These are phyloP conservation scores for Dorcoceras hygrometricum DNA, from an alignment of 257 asterid species.

Conservation along the genomic window DNA sequence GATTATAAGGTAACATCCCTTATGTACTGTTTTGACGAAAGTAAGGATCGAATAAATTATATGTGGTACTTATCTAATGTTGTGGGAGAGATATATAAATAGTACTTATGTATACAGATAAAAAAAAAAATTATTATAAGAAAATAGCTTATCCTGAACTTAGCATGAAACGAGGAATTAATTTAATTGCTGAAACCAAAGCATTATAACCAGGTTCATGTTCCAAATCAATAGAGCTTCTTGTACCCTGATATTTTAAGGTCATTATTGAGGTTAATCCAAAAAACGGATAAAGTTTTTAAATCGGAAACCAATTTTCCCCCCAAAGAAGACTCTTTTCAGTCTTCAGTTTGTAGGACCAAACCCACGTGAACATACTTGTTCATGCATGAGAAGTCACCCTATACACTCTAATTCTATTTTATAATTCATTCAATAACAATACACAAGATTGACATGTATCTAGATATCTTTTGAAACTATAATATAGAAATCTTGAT, in stretches of 20 bases:
- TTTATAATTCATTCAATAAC: too few relatives aligned
- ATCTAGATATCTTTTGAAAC: too few relatives aligned
- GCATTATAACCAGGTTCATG: constrained; percentile 56
- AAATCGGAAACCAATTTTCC: constrained; percentile 22
- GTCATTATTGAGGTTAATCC: constrained; percentile 48
- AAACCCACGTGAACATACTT: constrained; percentile 73
- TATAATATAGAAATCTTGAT: too few relatives aligned
- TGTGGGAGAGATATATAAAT: background rate
- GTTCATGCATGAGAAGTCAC: constrained; percentile 63
- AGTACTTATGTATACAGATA: background rate
- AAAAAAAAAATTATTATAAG: background rate
- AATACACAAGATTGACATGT: too few relatives aligned
- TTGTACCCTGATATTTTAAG: constrained; percentile 32
- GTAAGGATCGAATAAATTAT: background rate
- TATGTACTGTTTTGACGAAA: too few relatives aligned
- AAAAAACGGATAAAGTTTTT: constrained; percentile 41
- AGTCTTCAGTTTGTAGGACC: constrained; percentile 53
- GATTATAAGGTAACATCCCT: too few relatives aligned
- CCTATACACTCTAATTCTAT: constrained; percentile 25
- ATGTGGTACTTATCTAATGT: background rate
- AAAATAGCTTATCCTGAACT: constrained; percentile 10
- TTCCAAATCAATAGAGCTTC: constrained; percentile 41
- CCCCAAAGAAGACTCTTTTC: constrained; percentile 31
- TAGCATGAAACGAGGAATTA: constrained; percentile 5
- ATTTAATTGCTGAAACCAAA: constrained; percentile 15